Conservation (phyloP, 371 early-diverging fungal genomes). For the Circinella minor region DNA sequence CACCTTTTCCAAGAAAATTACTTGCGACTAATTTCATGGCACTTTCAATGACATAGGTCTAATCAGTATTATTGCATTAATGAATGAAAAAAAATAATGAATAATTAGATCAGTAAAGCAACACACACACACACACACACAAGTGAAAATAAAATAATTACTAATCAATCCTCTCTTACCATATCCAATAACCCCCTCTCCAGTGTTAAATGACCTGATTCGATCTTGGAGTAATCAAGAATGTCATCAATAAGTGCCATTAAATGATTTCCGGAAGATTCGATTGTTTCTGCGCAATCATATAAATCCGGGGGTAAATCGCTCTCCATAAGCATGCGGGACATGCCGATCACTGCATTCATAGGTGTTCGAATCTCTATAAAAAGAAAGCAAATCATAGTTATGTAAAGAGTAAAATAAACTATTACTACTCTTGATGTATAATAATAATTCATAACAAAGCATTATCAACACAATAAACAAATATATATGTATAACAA, state of each 20-base stretch:
- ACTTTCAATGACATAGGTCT: constrained; percentile 45
- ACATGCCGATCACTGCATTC: constrained; percentile 58
- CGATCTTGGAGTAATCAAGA: constrained; percentile 61
- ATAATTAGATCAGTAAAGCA: too few species aligned
- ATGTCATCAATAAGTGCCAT: constrained; percentile 62
- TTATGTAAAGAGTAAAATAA: too few species aligned
- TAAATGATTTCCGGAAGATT: constrained; percentile 48
- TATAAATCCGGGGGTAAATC: constrained; percentile 43
- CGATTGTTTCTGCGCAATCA: constrained; percentile 51
- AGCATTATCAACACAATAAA: background rate
- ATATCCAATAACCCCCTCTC: constrained; percentile 42
- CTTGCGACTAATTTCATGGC: constrained; percentile 42
- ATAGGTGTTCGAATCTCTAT: constrained; percentile 48
- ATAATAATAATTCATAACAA: too few species aligned
- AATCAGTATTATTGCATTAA: background rate
- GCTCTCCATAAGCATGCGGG: constrained; percentile 48
- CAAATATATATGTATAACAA: background rate
- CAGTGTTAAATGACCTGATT: constrained; percentile 56
- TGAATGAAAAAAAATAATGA: background rate
- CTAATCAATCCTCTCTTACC: constrained; percentile 1
- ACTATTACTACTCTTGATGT: too few species aligned
- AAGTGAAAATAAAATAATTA: too few species aligned
- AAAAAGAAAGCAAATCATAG: too few species aligned
- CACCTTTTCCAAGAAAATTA: constrained; percentile 30
- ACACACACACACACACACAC: too few species aligned